Conservation (phyloP, 2,329 filamentous ascomycete species). For the Trichoderma koningii region DNA sequence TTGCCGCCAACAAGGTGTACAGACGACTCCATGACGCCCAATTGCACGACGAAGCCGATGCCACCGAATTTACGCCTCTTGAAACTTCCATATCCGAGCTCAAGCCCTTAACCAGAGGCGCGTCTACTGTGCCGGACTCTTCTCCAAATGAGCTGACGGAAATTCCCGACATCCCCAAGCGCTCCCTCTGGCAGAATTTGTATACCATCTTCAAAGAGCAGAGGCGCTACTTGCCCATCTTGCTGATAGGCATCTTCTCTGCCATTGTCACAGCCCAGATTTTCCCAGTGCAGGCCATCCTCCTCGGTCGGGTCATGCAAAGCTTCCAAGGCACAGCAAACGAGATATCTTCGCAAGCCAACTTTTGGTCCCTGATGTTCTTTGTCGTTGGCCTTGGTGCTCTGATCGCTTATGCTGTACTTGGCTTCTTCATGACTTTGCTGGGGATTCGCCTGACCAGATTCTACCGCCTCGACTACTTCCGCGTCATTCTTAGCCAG, state of each 20-base stretch:
- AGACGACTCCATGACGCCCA: constrained; percentile 4
- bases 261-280: constrained; percentile 5
- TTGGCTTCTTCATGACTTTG: constrained; percentile 17
- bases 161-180: constrained; percentile 13
- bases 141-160: constrained; percentile 40
- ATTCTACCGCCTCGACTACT: constrained; percentile 13
- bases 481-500: constrained; percentile 5
- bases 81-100: neutral
- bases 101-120: neutral
- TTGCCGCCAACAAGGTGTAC: neutral
- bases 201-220: constrained; percentile 7
- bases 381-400: constrained; percentile 46
- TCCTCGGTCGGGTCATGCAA: constrained; percentile 1
- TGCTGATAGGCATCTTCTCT: constrained; percentile 1
- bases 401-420: constrained; percentile 39
- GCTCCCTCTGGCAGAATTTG: neutral
- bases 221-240: neutral
- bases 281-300: constrained; percentile 11
- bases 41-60: neutral
- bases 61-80: neutral
- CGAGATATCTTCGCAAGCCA: constrained; percentile 32
- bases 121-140: constrained; percentile 48
- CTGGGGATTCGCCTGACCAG: constrained; percentile 4
- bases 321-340: neutral
- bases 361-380: constrained; percentile 54